Evolutionary conservation across 2,329 filamentous ascomycete genomes (phyloP).

Genomic region (Curvularia lunata): DNA sequence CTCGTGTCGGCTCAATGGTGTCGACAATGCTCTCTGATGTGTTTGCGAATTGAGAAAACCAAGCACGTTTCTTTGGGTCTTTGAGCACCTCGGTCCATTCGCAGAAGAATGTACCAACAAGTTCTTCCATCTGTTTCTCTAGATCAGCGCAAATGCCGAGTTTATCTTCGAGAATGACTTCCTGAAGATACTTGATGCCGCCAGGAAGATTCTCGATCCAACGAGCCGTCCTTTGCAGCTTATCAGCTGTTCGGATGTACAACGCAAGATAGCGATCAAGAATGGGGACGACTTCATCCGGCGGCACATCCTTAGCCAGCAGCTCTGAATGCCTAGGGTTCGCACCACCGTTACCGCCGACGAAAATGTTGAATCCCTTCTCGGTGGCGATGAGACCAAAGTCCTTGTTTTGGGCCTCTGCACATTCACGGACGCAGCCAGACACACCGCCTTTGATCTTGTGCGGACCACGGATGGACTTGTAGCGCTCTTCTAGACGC

Average conservation of each 20-base stretch:
- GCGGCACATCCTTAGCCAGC: slow-evolving; percentile 83
- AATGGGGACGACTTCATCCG: slow-evolving; percentile 80
- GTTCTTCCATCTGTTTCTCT: slow-evolving; percentile 84
- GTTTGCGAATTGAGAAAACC: slow-evolving; percentile 86
- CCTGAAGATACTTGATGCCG: slow-evolving; percentile 79
- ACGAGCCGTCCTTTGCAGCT: slow-evolving; percentile 83
- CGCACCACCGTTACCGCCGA: slow-evolving; percentile 86
- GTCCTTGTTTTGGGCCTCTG: slow-evolving; percentile 91
- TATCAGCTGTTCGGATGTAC: slow-evolving; percentile 92
- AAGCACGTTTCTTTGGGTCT: slow-evolving; percentile 68
- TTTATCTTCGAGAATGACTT: slow-evolving; percentile 84
- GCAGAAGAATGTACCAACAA: slow-evolving; percentile 85
- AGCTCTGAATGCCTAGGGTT: slow-evolving; percentile 83
- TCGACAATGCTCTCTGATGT: slow-evolving; percentile 70
- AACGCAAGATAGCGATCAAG: slow-evolving; percentile 90
- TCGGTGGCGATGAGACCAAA: slow-evolving; percentile 92
- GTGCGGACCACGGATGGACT: slow-evolving; percentile 85
- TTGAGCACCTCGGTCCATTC: slow-evolving; percentile 88
- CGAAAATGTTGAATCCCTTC: slow-evolving; percentile 92
- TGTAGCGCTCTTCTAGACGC: slow-evolving; percentile 86
- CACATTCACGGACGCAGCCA: slow-evolving; percentile 90
- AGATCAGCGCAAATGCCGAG: slow-evolving; percentile 84
- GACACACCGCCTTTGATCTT: slow-evolving; percentile 92
- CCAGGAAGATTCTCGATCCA: slow-evolving; percentile 87
- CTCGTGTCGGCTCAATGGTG: slow-evolving; percentile 71